Evolutionary conservation across 345 rosid genomes (phyloP).

Genomic region (Salix dunnii): DNA sequence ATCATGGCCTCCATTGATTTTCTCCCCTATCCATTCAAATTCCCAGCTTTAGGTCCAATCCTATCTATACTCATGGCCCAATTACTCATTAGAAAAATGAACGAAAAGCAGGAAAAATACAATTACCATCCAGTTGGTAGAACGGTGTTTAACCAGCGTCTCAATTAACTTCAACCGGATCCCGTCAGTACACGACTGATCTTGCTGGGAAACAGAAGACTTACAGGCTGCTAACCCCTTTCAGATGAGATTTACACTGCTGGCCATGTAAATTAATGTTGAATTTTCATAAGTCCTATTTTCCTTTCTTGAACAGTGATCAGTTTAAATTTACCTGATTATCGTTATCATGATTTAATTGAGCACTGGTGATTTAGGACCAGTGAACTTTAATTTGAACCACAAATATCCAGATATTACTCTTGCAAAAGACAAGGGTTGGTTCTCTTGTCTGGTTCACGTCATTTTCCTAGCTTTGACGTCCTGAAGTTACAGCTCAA

Average conservation of each 20-base stretch:
- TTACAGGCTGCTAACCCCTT: slow-evolving; percentile 21
- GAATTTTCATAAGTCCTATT: slow-evolving; percentile 20
- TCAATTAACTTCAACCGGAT: slow-evolving; percentile 47
- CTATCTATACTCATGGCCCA: slow-evolving; percentile 7
- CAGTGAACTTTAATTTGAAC: too few species aligned
- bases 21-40: slow-evolving; percentile 9
- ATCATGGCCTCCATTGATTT: background rate
- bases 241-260: slow-evolving; percentile 32
- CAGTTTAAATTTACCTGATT: too few species aligned
- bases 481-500: too few species aligned
- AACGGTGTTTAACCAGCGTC: slow-evolving; percentile 46
- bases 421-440: too few species aligned
- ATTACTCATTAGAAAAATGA: slow-evolving; percentile 2
- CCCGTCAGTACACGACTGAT: slow-evolving; percentile 50
- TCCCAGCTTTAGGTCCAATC: slow-evolving; percentile 20
- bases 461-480: too few species aligned
- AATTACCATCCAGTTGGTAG: slow-evolving; percentile 52
- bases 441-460: too few species aligned
- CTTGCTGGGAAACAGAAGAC: slow-evolving; percentile 14
- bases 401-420: too few species aligned
- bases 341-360: too few species aligned
- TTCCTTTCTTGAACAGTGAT: too few species aligned
- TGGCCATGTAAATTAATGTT: slow-evolving; percentile 29
- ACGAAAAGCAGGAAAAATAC: background rate
- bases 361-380: too few species aligned